phyloP scores from a whole-genome alignment of 78 protist species.

The Goniomonas avonlea region DNA sequence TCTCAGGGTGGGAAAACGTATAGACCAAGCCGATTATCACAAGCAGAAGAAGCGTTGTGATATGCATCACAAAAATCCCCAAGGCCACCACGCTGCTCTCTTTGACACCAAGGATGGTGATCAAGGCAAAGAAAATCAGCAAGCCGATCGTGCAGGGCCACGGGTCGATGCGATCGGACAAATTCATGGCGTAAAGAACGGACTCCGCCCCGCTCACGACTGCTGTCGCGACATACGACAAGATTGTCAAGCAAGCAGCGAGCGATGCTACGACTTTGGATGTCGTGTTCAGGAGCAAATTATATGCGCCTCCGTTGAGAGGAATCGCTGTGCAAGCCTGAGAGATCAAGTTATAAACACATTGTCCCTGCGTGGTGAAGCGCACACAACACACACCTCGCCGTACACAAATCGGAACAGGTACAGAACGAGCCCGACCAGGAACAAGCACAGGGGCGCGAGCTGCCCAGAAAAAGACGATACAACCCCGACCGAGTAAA shows the following conservation, averaged over 20 bases:
- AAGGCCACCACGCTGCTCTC: conserved; percentile 36
- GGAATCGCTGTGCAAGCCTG: conserved; percentile 74
- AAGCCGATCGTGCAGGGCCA: conserved; percentile 3
- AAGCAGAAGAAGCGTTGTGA: conserved; percentile 42
- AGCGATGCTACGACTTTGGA: conserved; percentile 61
- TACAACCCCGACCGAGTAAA: conserved; percentile 6
- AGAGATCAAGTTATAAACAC: not conserved
- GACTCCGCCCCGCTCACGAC: conserved; percentile 41
- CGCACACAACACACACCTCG: not conserved
- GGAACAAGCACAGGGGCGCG: conserved; percentile 35
- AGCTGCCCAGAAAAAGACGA: not conserved
- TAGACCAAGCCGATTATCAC: conserved; percentile 31
- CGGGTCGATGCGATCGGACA: conserved; percentile 9
- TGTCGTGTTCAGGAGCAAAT: conserved; percentile 66
- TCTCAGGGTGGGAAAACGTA: not conserved
- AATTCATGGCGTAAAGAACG: conserved; percentile 29
- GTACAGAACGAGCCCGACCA: conserved; percentile 56
- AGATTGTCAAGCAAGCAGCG: conserved; percentile 65
- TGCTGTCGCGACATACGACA: conserved; percentile 73
- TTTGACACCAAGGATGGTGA: conserved; percentile 8
- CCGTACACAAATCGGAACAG: conserved; percentile 53
- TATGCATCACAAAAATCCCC: conserved; percentile 55
- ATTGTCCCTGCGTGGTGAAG: no score
- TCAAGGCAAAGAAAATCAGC: not conserved
- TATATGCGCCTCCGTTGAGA: conserved; percentile 77